Percentiles rank a stretch among this genome's conserved stretches.
Conservation (phyloP, 345 rosid species). For the Ceriops zippeliana region DNA sequence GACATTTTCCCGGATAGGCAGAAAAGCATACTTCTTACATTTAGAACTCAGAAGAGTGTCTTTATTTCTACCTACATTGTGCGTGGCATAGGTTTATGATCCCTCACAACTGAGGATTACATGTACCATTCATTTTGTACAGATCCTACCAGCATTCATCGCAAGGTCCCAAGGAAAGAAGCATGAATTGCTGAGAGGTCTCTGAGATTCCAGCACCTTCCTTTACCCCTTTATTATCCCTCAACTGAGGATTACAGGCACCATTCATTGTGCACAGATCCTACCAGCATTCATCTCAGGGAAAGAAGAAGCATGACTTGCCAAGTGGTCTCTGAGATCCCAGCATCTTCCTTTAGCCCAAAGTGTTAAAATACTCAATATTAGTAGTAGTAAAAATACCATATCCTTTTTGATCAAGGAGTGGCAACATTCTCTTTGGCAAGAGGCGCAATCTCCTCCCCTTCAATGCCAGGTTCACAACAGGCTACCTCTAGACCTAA, state of each 20-base stretch:
- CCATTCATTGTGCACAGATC: neutral
- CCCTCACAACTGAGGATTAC: conserved; percentile 3
- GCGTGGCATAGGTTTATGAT: neutral
- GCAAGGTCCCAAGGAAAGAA: neutral
- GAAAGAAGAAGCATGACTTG: neutral
- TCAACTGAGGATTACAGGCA: conserved; percentile 5
- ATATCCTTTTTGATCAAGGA: conserved; percentile 37
- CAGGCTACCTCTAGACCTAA: conserved; percentile 54
- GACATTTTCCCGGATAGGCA: too few species aligned
- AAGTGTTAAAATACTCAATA: neutral
- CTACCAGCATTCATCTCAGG: neutral
- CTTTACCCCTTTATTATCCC: neutral
- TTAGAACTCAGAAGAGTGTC: neutral
- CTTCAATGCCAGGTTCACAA: conserved; percentile 60
- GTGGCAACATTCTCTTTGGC: conserved; percentile 82
- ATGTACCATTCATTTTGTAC: neutral
- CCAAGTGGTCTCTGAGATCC: neutral
- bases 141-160: neutral
- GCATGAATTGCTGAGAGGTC: neutral
- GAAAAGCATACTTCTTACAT: too few species aligned
- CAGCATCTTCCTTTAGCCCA: neutral
- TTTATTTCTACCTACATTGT: conserved; percentile 3
- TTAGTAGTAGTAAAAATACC: neutral
- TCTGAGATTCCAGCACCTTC: neutral
- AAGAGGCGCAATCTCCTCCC: conserved; percentile 83